These are phyloP conservation scores for Umbellularia californica DNA, from an alignment of 164 flowering plant genomes.

Conservation along the genomic window DNA sequence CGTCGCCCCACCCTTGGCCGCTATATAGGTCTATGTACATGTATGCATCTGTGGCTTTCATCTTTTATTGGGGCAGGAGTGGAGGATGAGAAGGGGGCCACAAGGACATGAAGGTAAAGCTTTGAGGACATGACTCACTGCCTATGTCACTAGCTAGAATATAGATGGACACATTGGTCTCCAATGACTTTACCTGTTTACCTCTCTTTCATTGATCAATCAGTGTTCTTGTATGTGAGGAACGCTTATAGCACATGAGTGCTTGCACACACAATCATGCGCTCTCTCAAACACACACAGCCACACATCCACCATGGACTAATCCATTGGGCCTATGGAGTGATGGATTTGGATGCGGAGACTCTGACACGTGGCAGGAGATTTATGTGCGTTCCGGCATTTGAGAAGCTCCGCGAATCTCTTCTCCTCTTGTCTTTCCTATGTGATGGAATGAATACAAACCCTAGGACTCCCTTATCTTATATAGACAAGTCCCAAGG, in stretches of 20 bases:
- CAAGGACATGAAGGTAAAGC: slow-evolving; percentile 1
- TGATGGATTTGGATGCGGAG: no score
- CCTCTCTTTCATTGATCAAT: background rate
- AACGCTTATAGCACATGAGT: background rate
- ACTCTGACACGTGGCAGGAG: no score
- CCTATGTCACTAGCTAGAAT: background rate
- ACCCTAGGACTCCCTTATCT: no score
- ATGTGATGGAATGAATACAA: no score
- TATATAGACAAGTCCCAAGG: no score
- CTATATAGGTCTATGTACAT: background rate
- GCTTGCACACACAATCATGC: background rate
- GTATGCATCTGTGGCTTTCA: background rate
- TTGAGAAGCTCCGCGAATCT: no score
- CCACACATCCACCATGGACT: background rate
- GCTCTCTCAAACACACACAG: background rate
- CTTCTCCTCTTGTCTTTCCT: no score
- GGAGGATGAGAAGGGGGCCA: background rate
- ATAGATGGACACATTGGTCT: background rate
- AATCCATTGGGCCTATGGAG: no score
- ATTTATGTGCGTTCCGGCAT: no score
- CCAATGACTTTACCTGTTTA: background rate
- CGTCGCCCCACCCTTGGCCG: background rate
- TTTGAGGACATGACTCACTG: background rate
- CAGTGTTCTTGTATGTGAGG: background rate
- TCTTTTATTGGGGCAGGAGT: background rate